These are phyloP conservation scores for Gloeopeniophorella convolvens DNA, from an alignment of 768 basidiomycete genomes.

Conservation along the genomic window DNA sequence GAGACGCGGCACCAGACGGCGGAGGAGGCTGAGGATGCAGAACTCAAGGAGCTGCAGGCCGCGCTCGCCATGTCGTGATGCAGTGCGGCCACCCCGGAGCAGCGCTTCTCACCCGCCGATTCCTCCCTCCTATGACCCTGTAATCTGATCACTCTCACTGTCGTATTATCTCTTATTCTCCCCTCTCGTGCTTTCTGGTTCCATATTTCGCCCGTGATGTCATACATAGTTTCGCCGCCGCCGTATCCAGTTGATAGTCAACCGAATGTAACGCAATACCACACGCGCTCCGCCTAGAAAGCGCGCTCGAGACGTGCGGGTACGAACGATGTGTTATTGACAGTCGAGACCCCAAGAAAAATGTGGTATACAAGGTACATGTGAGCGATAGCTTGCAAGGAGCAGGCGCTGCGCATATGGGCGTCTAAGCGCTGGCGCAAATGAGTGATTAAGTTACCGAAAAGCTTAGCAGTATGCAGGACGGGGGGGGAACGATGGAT, in stretches of 20 bases:
- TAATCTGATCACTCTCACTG: conserved; percentile 16
- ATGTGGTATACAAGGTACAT: conserved; percentile 21
- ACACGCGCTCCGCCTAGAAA: background rate
- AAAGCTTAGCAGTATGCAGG: conserved; percentile 5
- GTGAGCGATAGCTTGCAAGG: conserved; percentile 12
- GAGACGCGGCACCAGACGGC: conserved; percentile 36
- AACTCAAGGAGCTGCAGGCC: conserved; percentile 86
- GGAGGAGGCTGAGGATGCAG: conserved; percentile 89
- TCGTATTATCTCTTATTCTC: conserved; percentile 12
- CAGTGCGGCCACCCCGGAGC: background rate
- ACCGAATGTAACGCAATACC: conserved; percentile 11
- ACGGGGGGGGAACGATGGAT: background rate
- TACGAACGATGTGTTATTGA: conserved; percentile 13
- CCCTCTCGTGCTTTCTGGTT: conserved; percentile 5
- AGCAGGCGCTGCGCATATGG: conserved; percentile 14
- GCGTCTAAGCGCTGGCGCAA: conserved; percentile 13
- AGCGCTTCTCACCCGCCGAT: background rate
- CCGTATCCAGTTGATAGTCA: background rate
- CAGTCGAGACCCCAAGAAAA: conserved; percentile 3
- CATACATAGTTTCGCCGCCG: conserved; percentile 11
- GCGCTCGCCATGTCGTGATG: conserved; percentile 64
- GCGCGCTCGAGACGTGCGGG: background rate
- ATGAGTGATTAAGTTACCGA: conserved; percentile 19
- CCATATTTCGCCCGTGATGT: conserved; percentile 6
- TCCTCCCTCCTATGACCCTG: conserved; percentile 10